Base-by-base conservation (phyloP, 2,329 filamentous ascomycete species). In the Aspergillus persii region DNA sequence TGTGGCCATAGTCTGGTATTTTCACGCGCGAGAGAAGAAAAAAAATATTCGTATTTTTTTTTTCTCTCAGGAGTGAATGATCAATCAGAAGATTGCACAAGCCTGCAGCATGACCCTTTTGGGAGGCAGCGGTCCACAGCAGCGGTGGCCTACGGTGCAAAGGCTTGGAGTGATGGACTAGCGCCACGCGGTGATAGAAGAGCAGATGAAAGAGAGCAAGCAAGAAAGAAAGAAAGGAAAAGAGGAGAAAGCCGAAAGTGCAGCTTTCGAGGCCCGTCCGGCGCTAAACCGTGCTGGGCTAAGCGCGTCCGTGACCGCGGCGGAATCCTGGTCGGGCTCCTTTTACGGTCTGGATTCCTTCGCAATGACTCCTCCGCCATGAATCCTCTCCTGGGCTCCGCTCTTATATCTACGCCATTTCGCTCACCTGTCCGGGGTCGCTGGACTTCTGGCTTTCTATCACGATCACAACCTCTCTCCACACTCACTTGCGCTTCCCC, bases 1-100 rank as follows among this genome's bases (percentile, higher is more conserved):
- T 58, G 68, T 64, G 59, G 72, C 69, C 73, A 76, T 76, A 65
- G 58, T 65, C 63, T 58, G 64, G 58, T 50, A 57, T 59, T 60
- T 62, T 41, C 36, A 15, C 39, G 29, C 44, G 33, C 2, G 50
- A 41, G 33, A 57, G 49, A 12, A 47, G n/a, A 47, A 47, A 47
- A 26, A 33, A 8, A 9, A 33, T 33, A 33, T 3, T 4, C 31
- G 9, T 33, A 9, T 33, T 36, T 47, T 9, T 26, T 26, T 7
- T 23, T 47, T 26, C 44, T 27, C 27, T 23, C 18, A 11, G 18
- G 27, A 47, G 26, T 9, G 18, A 47, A 11, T 27, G 11, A 8
- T 11, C 44, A 47, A 27, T 47, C 44, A 3, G 8, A 23, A 9
- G 11, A 27, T 27, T 47, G 44, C 18, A 47, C 18, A 11, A 47